Evolutionary conservation across 768 basidiomycete genomes (phyloP).

Genomic region (Antrodiella citrinella): DNA sequence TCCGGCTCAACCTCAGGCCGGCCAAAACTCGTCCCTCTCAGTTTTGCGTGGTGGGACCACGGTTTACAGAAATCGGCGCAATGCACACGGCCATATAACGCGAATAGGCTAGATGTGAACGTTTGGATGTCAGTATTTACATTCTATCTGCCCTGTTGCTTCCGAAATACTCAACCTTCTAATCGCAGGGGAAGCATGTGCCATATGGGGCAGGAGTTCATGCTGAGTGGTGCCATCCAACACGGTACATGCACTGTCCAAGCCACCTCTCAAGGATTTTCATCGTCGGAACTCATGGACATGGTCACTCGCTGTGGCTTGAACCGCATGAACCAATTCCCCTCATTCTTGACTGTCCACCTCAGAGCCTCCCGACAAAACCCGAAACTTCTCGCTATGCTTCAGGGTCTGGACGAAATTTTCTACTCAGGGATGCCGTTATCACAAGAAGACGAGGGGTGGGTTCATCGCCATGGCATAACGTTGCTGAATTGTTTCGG

Average conservation of each 20-base stretch:
- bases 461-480: slow-evolving; percentile 22
- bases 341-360: slow-evolving; percentile 21
- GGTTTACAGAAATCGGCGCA: slow-evolving; percentile 49
- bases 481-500: slow-evolving; percentile 37
- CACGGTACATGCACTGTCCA: slow-evolving; percentile 21
- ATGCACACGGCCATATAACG: slow-evolving; percentile 34
- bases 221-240: slow-evolving; percentile 25
- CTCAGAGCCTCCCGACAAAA: slow-evolving; percentile 44
- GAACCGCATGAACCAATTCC: slow-evolving; percentile 24
- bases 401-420: slow-evolving; percentile 22
- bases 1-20: slow-evolving; percentile 77
- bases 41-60: slow-evolving; percentile 58
- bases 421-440: slow-evolving; percentile 24
- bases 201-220: slow-evolving; percentile 71
- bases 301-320: slow-evolving; percentile 49
- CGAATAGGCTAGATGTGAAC: slow-evolving; percentile 53
- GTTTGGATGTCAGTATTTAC: slow-evolving; percentile 56
- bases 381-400: slow-evolving; percentile 38
- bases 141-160: slow-evolving; percentile 6
- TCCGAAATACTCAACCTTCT: slow-evolving; percentile 19
- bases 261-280: slow-evolving; percentile 18
- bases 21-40: slow-evolving; percentile 72
- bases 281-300: slow-evolving; percentile 23
- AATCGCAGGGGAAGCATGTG: slow-evolving; percentile 70
- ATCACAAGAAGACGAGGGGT: slow-evolving; percentile 43